Evolutionary conservation across 108 stramenopile species (phyloP), one percentile per base, ranked within the genome.

Genomic region (Skeletonema menzelii): DNA sequence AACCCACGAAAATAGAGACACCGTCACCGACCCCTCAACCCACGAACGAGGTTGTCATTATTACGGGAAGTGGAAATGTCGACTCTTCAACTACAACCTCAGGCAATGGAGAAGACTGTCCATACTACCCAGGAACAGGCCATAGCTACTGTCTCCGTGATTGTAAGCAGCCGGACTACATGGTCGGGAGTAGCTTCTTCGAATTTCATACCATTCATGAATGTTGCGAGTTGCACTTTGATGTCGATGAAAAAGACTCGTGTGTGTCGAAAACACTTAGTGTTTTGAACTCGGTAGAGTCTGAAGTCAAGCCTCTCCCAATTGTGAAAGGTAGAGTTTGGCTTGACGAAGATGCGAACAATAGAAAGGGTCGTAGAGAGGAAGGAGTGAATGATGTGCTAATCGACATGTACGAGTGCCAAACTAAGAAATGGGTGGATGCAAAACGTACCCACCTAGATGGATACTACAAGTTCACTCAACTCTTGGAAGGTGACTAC

Each of bases 51-150:
- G 40, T 5, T 42, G 40, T 42, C 40, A 42, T 42, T 42, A 42
- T 42, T n/a, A 42, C 40, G 0, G 40, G 40, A 15, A 42, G 40
- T 42, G 40, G 40, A 53, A 53, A 53, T 53, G 11, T 53, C 22
- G 49, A 53, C 22, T 53, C 47, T 46, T 17, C 17, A 19, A 6
- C 35, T 5, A 42, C 49, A 20, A 10, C 49, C 22, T 53, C 20
- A 22, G 8, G 20, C 49, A 53, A 53, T 24, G 49, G 8, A 0
- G 15, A 53, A 8, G 49, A n/a, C 8, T 77, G 76, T 35, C 63
- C 46, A 40, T 77, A 70, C 57, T 77, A 70, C 34, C 76, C 76
- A 47, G 76, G 69, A 10, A 65, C 31, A 46, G 69, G 69, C 28
- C 63, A 49, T 61, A 20, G 38, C n/a, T 49, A 70, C 58, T 77